phyloP scores from a whole-genome alignment of 768 basidiomycete species.

The Suillus lakei region DNA sequence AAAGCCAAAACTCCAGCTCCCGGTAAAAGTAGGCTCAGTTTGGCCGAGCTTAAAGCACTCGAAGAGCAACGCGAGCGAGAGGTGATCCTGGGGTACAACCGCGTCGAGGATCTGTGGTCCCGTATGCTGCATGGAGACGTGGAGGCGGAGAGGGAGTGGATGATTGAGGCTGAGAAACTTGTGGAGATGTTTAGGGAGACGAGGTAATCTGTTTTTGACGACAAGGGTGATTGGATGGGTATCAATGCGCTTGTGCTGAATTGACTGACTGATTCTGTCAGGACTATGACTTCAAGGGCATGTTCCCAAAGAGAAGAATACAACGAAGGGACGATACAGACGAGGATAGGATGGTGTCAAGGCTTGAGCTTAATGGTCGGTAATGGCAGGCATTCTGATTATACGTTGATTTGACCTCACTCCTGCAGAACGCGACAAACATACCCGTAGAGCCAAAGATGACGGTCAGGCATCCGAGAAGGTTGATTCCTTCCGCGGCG shows the following conservation, averaged over 20 bases:
- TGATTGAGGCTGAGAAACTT: conserved; percentile 82
- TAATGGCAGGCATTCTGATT: not conserved
- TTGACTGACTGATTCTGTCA: conserved; percentile 20
- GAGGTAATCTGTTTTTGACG: conserved; percentile 77
- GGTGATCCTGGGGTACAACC: conserved; percentile 59
- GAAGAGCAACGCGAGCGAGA: conserved; percentile 72
- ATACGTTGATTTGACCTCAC: not conserved
- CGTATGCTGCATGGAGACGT: conserved; percentile 49
- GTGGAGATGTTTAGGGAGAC: conserved; percentile 92
- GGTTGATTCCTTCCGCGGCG: conserved; percentile 77
- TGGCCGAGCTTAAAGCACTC: conserved; percentile 62
- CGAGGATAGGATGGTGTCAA: conserved; percentile 74
- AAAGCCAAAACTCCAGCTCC: conserved; percentile 43
- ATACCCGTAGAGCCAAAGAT: conserved; percentile 51
- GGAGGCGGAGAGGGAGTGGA: conserved; percentile 72
- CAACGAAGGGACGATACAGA: conserved; percentile 55
- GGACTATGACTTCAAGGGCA: conserved; percentile 67
- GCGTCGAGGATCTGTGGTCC: conserved; percentile 67
- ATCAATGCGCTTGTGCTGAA: not conserved
- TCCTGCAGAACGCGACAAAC: conserved; percentile 59
- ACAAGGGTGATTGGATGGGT: conserved; percentile 63
- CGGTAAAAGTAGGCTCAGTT: conserved; percentile 53
- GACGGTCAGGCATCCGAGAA: conserved; percentile 45
- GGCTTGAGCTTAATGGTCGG: conserved; percentile 76
- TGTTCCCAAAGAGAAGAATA: conserved; percentile 59